Evolutionary conservation across 495 filamentous ascomycete species (phyloP).

Genomic region (Talaromyces borbonicus): DNA sequence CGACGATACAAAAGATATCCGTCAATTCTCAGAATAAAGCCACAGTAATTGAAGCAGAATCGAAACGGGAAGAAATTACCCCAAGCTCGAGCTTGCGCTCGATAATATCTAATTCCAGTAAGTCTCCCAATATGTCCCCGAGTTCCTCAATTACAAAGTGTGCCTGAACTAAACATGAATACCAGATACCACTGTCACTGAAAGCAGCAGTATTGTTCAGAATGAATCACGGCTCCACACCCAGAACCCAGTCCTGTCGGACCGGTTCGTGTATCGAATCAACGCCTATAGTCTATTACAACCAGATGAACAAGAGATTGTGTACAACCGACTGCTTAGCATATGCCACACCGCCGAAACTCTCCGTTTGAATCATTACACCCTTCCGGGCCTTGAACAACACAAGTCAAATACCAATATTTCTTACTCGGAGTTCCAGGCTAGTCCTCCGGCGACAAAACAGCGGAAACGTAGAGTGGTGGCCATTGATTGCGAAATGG

Average conservation of each 20-base stretch:
- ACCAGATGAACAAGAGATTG: background rate
- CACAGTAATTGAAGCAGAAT: too few relatives aligned
- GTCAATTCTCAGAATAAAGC: background rate
- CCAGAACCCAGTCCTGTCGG: too few relatives aligned
- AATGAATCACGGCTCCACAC: background rate
- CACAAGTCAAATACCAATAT: background rate
- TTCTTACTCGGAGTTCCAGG: background rate
- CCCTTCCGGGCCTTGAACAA: background rate
- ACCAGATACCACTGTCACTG: background rate
- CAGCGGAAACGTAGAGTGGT: constrained; percentile 12
- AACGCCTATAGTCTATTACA: background rate
- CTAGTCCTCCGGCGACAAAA: background rate
- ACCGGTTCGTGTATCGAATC: background rate
- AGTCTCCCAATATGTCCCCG: too few relatives aligned
- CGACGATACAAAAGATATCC: background rate
- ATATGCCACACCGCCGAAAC: background rate
- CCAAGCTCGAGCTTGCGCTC: too few relatives aligned
- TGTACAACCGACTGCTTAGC: background rate
- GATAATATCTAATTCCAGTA: too few relatives aligned
- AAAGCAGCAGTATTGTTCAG: background rate
- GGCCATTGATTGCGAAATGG: constrained; percentile 29
- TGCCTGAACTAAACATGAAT: too few relatives aligned
- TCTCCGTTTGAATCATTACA: background rate
- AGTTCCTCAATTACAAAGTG: too few relatives aligned
- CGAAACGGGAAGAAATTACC: too few relatives aligned